Conservation (phyloP, 108 stramenopile species). For the Parmales sp. region DNA sequence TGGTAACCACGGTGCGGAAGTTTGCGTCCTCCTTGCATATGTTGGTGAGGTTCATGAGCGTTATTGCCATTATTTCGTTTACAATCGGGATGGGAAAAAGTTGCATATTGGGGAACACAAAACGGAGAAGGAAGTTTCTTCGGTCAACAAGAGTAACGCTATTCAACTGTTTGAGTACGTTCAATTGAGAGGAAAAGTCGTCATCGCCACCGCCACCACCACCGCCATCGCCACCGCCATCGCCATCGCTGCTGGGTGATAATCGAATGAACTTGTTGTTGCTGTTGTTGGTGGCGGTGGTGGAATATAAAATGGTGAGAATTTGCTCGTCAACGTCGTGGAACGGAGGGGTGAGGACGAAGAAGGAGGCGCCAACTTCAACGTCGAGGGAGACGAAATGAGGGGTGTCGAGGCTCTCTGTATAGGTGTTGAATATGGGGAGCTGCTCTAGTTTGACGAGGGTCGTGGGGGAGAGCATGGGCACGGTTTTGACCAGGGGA, state of each 20-base stretch:
- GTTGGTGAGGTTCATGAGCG: neutral
- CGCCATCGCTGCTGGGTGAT: no score
- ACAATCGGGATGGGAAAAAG: no score
- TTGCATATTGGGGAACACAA: no score
- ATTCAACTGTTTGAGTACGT: neutral
- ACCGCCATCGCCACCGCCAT: neutral
- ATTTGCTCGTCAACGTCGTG: no score
- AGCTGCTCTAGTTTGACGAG: neutral
- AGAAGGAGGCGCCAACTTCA: neutral
- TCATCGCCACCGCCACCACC: neutral
- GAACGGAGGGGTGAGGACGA: no score
- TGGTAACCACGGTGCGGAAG: neutral
- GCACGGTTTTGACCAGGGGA: neutral
- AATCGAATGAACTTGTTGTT: no score
- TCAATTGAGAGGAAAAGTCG: slow-evolving; percentile 9
- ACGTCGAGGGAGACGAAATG: neutral
- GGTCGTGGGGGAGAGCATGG: neutral
- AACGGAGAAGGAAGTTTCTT: no score
- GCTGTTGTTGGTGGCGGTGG: no score
- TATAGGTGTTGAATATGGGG: slow-evolving; percentile 13
- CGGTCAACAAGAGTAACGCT: no score
- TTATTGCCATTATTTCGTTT: no score
- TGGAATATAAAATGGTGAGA: no score
- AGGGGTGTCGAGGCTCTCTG: no score
- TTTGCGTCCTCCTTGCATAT: neutral